Evolutionary conservation across 2,329 filamentous ascomycete species (phyloP).

Genomic region (Cercospora nicotianae): DNA sequence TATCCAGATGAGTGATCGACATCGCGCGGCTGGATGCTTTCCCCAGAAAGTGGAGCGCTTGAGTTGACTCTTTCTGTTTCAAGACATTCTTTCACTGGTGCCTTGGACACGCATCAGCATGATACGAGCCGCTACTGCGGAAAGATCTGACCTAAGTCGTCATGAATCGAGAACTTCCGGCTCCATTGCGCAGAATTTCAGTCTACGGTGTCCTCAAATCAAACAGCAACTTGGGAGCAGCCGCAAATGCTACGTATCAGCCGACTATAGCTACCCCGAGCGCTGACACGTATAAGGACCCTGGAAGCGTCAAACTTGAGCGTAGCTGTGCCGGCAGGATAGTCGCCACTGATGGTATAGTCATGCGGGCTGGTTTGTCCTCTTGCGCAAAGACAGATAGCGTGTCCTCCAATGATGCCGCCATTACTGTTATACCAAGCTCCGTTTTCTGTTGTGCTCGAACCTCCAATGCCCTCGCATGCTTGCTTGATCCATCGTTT

Average conservation of each 20-base stretch:
- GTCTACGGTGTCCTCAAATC: too few relatives aligned
- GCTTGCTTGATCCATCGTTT: slow-evolving; percentile 10
- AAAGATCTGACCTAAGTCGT: too few relatives aligned
- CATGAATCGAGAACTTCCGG: too few relatives aligned
- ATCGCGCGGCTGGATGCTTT: background rate
- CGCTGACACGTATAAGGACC: background rate
- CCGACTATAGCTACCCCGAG: background rate
- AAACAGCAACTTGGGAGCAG: too few relatives aligned
- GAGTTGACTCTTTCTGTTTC: too few relatives aligned
- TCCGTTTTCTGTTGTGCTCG: background rate
- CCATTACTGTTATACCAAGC: background rate
- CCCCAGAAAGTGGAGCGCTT: too few relatives aligned
- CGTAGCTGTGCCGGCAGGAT: slow-evolving; percentile 10
- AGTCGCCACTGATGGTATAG: slow-evolving; percentile 11
- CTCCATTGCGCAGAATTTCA: too few relatives aligned
- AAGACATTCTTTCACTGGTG: too few relatives aligned
- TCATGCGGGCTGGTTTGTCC: slow-evolving; percentile 1
- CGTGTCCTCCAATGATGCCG: background rate
- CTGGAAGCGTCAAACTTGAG: background rate
- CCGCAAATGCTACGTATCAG: too few relatives aligned
- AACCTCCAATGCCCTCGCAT: slow-evolving; percentile 11
- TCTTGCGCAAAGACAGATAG: slow-evolving; percentile 4
- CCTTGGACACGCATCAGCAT: too few relatives aligned
- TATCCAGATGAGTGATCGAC: background rate
- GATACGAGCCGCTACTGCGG: too few relatives aligned